These are phyloP conservation scores for Novymonas esmeraldas DNA, from an alignment of 208 protist species.

Conservation along the genomic window DNA sequence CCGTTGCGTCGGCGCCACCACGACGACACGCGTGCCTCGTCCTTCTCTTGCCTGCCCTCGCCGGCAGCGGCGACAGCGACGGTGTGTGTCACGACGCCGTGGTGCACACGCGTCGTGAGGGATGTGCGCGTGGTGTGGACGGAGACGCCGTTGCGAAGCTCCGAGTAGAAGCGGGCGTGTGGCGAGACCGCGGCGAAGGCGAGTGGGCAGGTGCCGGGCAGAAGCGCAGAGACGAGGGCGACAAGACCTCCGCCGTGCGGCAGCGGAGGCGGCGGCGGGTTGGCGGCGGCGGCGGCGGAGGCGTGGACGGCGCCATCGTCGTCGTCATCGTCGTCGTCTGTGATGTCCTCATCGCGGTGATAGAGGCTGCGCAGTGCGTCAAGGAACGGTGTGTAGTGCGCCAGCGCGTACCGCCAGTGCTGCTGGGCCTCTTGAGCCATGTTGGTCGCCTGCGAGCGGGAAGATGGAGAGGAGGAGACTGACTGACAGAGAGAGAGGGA, in stretches of 20 bases:
- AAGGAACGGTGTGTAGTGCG: neutral
- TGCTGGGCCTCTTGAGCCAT: neutral
- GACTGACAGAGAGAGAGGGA: neutral
- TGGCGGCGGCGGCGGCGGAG: too few relatives aligned
- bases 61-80: neutral
- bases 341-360: neutral
- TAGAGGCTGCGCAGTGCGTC: neutral
- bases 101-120: too few relatives aligned
- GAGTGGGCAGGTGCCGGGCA: neutral
- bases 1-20: constrained; percentile 4
- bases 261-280: neutral
- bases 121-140: neutral
- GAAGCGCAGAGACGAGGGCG: neutral
- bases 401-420: neutral
- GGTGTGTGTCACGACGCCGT: too few relatives aligned
- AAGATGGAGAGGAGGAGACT: neutral
- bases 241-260: neutral
- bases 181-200: constrained; percentile 10
- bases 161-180: constrained; percentile 4
- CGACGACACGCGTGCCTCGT: neutral
- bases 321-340: neutral
- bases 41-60: neutral
- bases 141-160: constrained; percentile 4
- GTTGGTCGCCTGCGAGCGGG: neutral
- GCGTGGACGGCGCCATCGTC: neutral